phyloP scores from a whole-genome alignment of 2,329 filamentous ascomycete species.

The Stagonosporopsis tanaceti region DNA sequence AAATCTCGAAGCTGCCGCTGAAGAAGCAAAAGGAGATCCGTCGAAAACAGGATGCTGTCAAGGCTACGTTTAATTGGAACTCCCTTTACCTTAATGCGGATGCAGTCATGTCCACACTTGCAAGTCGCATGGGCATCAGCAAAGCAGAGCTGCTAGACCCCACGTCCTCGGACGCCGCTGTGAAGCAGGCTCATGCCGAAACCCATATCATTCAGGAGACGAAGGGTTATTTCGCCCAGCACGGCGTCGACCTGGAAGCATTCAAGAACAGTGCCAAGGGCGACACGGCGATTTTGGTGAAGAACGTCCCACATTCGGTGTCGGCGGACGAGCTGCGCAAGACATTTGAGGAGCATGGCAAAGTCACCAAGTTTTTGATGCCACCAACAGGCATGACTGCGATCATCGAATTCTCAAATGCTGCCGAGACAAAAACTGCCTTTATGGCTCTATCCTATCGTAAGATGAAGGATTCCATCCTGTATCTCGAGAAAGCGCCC shows the following conservation, averaged over 20 bases:
- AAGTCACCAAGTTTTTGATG: slow-evolving; percentile 84
- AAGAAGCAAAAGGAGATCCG: slow-evolving; percentile 94
- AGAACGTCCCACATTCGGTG: slow-evolving; percentile 91
- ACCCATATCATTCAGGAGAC: slow-evolving; percentile 96
- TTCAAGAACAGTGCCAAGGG: slow-evolving; percentile 88
- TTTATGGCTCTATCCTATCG: slow-evolving; percentile 88
- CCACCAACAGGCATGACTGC: slow-evolving; percentile 92
- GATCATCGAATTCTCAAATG: slow-evolving; percentile 85
- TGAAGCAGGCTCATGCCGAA: slow-evolving; percentile 96
- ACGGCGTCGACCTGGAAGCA: slow-evolving; percentile 89
- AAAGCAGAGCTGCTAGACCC: slow-evolving; percentile 94
- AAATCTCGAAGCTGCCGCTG: slow-evolving; percentile 86
- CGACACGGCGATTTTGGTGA: slow-evolving; percentile 87
- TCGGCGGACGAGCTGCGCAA: slow-evolving; percentile 78
- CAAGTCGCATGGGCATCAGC: slow-evolving; percentile 83
- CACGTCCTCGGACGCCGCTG: slow-evolving; percentile 91
- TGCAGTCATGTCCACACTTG: slow-evolving; percentile 89
- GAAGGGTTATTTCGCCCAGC: slow-evolving; percentile 85
- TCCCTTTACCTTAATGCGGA: slow-evolving; percentile 98
- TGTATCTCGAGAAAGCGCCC: slow-evolving; percentile 94
- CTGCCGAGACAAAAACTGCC: slow-evolving; percentile 80
- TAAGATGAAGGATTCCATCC: slow-evolving; percentile 86
- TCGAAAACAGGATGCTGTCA: slow-evolving; percentile 80
- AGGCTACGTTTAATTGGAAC: slow-evolving; percentile 93
- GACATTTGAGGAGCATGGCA: slow-evolving; percentile 85